These are phyloP conservation scores for Hericium erinaceus DNA, from an alignment of 768 basidiomycete species.

Conservation along the genomic window DNA sequence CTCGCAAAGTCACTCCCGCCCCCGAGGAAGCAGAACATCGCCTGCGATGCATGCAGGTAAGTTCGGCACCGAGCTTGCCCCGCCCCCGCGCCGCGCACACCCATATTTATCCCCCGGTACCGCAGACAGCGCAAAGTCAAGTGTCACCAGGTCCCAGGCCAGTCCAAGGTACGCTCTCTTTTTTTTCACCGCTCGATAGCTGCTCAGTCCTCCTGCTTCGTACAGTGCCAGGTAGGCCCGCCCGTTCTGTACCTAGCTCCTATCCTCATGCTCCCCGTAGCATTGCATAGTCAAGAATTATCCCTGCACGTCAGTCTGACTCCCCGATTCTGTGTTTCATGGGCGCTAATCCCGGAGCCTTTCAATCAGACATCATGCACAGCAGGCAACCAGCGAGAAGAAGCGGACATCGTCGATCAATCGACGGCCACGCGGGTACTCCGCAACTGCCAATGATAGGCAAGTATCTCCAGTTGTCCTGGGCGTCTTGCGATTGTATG, in stretches of 20 bases:
- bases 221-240: conserved; percentile 16
- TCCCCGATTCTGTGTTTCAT: conserved; percentile 11
- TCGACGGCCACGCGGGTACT: conserved; percentile 46
- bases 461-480: too few species aligned
- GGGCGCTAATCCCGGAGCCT: conserved; percentile 13
- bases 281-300: conserved; percentile 85
- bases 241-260: not conserved
- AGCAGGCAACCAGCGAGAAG: conserved; percentile 80
- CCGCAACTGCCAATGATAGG: not conserved
- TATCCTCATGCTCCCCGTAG: conserved; percentile 25
- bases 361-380: conserved; percentile 56
- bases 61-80: conserved; percentile 12
- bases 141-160: conserved; percentile 73
- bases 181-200: not conserved
- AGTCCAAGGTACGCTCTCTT: conserved; percentile 19
- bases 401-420: conserved; percentile 50
- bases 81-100: conserved; percentile 5
- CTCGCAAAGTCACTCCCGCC: conserved; percentile 72
- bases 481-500: too few species aligned
- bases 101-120: conserved; percentile 1
- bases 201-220: not conserved
- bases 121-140: conserved; percentile 79
- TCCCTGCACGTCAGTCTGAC: conserved; percentile 73
- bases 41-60: conserved; percentile 87
- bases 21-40: conserved; percentile 88